Evolutionary conservation across 179 eudicot species (phyloP), one percentile per base, ranked within the genome.

Genomic region (Nepenthes alata): DNA sequence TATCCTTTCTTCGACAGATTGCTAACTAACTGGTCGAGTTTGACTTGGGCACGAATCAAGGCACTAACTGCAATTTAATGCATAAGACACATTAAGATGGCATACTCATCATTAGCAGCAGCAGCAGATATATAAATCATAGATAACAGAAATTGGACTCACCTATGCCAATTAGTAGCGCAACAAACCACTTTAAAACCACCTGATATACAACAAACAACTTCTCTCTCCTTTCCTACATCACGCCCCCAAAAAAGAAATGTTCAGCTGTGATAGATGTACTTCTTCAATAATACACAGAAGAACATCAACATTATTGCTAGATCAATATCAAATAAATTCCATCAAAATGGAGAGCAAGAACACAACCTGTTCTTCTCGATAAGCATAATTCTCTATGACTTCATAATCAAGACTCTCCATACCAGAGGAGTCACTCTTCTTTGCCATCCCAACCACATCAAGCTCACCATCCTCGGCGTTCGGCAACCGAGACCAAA

Each of bases 331-430:
- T 16, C 45, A 2, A n/a, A 6, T 2, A 3, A 11, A 25, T 41
- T 41, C 25, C 25, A 25, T 41, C 5, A 60, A 16, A 62, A 57
- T 3, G 39, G 15, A 12, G 15, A 16, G 1, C 6, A 39, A 52
- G 2, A 37, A 35, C 13, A 5, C 65, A 36, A 86, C 98, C 85
- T 89, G 98, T 60, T 91, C 89, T 75, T 81, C 85, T 55, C 98
- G 70, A 65, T 91, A 91, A 0, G 95, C 91, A 16, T 69, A 74
- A 70, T 91, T 91, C 67, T 91, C 98, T 35, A 91, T 80, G 15
- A 91, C 95, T 79, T 91, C 98, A 56, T 91, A 91, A 53, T 91
- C 98, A 57, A 91, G 88, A 58, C 98, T 91, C 74, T 91, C 98
- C 2, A 80, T 83, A 13, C 71, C 70, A 60, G 60, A 36, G 3